Conservation (phyloP, 1,284 basidiomycete species). For the Marasmius tenuissimus region DNA sequence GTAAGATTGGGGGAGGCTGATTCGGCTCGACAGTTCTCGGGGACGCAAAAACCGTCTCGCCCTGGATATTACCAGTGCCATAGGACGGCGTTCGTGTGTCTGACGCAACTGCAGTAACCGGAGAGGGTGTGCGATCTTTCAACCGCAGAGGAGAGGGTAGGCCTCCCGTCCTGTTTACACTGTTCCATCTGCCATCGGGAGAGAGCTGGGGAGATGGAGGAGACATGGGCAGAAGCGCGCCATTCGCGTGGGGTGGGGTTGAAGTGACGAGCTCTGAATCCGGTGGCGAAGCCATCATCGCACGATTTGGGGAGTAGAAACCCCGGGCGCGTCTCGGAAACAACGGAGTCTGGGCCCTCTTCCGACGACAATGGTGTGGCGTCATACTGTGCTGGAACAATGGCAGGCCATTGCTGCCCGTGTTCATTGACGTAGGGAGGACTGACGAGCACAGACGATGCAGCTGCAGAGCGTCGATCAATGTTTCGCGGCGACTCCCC, state of each 20-base stretch:
- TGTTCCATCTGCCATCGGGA: not conserved
- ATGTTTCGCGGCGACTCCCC: not conserved
- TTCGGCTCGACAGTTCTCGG: too few relatives aligned
- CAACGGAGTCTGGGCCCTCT: not conserved
- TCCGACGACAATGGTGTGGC: not conserved
- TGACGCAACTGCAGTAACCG: not conserved
- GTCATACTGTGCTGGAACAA: not conserved
- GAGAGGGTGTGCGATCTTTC: not conserved
- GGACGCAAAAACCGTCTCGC: too few relatives aligned
- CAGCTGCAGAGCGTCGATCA: not conserved
- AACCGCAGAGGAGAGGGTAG: not conserved
- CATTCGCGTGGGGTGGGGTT: not conserved
- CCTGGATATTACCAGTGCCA: too few relatives aligned
- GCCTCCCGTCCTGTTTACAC: not conserved
- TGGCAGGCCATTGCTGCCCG: not conserved
- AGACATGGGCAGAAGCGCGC: not conserved
- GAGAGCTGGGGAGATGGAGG: not conserved
- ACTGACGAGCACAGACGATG: not conserved
- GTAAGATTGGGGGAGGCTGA: too few relatives aligned
- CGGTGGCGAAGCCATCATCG: too few relatives aligned
- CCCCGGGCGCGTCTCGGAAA: too few relatives aligned
- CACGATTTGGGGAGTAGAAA: too few relatives aligned
- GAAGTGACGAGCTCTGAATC: not conserved
- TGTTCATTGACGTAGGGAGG: not conserved
- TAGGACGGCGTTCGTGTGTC: too few relatives aligned